Base-by-base conservation (phyloP, 176 grass and related monocot genomes). In the Hordeum marinum region DNA sequence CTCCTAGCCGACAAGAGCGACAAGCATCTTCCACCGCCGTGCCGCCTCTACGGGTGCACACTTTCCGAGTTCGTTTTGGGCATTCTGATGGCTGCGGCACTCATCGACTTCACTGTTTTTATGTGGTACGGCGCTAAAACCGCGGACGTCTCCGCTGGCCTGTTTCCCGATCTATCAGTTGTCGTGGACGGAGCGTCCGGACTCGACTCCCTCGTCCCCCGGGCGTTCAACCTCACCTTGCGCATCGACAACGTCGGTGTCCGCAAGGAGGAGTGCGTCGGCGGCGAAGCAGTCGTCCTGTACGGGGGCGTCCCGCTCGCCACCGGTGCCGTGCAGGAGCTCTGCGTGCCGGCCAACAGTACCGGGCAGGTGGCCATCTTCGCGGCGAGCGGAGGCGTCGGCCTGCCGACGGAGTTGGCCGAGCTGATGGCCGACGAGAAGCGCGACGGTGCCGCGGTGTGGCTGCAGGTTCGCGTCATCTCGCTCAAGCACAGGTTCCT, bases 201-300 rank as follows among this genome's bases (percentile, higher is more conserved):
- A 18, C 18, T 80, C 23, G 15, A 80, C 4, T 9, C 37, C 4
- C 2, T 4, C 59, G 23, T 15, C 39, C 77, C 12, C 5, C 77
- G 77, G 77, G 24, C 23, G 15, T 64, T 79, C 77, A 79, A 79
- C 77, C 77, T 79, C 23, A 79, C 59, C 77, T 0, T 79, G 59
- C 17, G 15, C 24, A 63, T 79, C 37, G 77, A 79, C 60, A 77
- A 60, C 29, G n/a, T 2, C 39, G 23, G 52, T 36, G 15, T 17
- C 15, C 7, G 0, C 23, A 2, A 27, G n/a, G 66, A 61, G 8
- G 35, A 20, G 50, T 82, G 67, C 67, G 23, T 72, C 14, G 50
- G 12, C 68, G 67, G 80, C 80, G 9, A 82, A 1, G 80, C 80
- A 34, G 67, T 83, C 48, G 35, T 72, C 32, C 80, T 70, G 2